Base-by-base conservation (phyloP, 768 basidiomycete species). In the Pleurotus tuoliensis region DNA sequence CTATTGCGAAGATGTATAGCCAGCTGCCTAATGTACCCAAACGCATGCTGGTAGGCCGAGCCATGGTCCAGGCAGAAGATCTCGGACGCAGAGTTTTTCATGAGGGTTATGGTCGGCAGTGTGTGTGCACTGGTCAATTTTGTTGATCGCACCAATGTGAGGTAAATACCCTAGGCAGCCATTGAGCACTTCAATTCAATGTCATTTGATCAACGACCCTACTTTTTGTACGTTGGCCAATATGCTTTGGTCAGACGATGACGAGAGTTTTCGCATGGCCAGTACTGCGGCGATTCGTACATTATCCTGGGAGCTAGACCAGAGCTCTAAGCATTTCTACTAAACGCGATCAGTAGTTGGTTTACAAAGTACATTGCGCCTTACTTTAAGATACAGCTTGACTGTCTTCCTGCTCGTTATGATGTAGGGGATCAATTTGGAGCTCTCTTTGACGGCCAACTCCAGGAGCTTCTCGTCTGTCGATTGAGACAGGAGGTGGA, bases 1-100 rank as follows among this genome's bases (percentile, higher is more conserved):
- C 91, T 92, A 64, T 90, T 92, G 54, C 97, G 77, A 40, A 99
- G 77, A 65, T 92, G 92, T 54, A 98, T 88, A 1, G 96, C 97
- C 30, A 99, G 83, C 68, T 94, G 92, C 41, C 97, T 86, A 61
- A 98, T 95, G 70, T 94, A 98, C 7, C 88, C 87, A 73, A 98
- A 99, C 2, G 94, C 94, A 64, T 97, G 94, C 63, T 94, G 94
- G 69, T 98, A 98, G 9, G 92, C 78, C 7, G 77, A 71, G 12
- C 81, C 77, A 58, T 87, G 88, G 63, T 90, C 79, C 51, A 94
- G 71, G 61, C 86, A 88, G 73, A 91, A 99, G 1, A 98, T 74
- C 66, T 97, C 94, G 1, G 92, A 90, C 0, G 95, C 96, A 5
- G 94, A 92, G 69, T 98, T 97, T 71, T 99, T 99, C 93, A 98